Evolutionary conservation across 306 rosid genomes (phyloP), one percentile per base, ranked within the genome.

Genomic region (Quercus variabilis): DNA sequence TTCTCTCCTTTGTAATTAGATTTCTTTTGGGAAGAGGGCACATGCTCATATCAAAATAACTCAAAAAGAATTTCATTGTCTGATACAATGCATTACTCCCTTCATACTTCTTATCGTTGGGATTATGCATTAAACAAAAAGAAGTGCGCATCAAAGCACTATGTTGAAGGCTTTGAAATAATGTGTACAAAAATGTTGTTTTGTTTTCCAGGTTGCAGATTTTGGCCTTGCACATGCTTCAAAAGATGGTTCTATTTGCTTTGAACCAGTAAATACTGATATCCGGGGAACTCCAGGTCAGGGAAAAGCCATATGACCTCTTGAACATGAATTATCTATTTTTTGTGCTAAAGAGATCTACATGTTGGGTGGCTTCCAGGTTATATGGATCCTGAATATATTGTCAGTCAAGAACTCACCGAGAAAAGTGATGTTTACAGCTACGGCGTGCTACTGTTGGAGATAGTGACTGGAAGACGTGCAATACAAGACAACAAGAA

Each of bases 171-270:
- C 60, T 52, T 69, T 43, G 26, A 70, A 63, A 7, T 52, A 43
- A 55, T 6, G 28, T n/a, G 17, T 30, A 15, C 49, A 31, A 35
- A 19, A 9, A 30, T 35, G 49, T 23, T 26, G 51, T 68, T 18
- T 62, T 56, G 59, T 84, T 77, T 86, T 82, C 75, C 89, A 96
- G 98, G 82, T 96, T 80, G 99, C 99, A 43, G 98, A 96, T 88
- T 96, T 96, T 84, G 99, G 99, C 78, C 99, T 96, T 82, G 94
- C 92, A 21, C 99, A 91, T 71, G 99, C 99, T 75, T 93, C 98
- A 43, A 89, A 85, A 83, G 87, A 90, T 77, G 98, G 97, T 65
- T 93, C 98, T 8, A 33, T 96, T 74, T 86, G 85, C 87, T 91
- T 96, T 74, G 99, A 96, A 80, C 93, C 99, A 0, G 89, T 89